Conservation (phyloP, 495 filamentous ascomycete species). For the Oidiodendron maius region DNA sequence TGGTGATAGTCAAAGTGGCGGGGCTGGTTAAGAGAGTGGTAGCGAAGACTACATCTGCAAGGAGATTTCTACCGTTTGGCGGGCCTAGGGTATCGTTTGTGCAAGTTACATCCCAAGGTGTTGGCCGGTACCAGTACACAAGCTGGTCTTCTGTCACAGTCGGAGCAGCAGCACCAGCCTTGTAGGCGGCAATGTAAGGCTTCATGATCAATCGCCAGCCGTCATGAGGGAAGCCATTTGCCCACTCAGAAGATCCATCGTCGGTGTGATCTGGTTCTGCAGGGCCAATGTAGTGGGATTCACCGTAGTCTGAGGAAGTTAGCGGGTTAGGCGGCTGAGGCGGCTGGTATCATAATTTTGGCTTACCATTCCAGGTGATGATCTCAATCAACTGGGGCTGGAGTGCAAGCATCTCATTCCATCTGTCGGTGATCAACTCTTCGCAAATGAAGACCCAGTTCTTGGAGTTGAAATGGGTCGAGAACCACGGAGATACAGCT, state of each 20-base stretch:
- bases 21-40: conserved; percentile 44
- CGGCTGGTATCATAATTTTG: too few relatives aligned
- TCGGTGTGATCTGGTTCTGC: conserved; percentile 8
- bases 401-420: conserved; percentile 17
- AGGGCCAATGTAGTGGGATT: conserved; percentile 11
- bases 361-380: conserved; percentile 20
- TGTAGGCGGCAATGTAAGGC: conserved; percentile 21
- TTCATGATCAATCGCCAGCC: conserved; percentile 15
- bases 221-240: conserved; percentile 17
- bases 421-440: conserved; percentile 29
- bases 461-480: conserved; percentile 39
- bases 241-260: conserved; percentile 18
- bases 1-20: conserved; percentile 40
- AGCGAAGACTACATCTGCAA: conserved; percentile 52
- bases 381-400: conserved; percentile 18
- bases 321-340: background rate
- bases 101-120: conserved; percentile 39
- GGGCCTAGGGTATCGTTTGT: conserved; percentile 52
- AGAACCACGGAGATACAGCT: conserved; percentile 36
- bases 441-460: conserved; percentile 38
- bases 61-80: conserved; percentile 46
- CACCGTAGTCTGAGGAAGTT: conserved; percentile 1
- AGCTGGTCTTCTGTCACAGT: conserved; percentile 2
- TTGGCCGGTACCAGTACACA: conserved; percentile 55
- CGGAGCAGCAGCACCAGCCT: conserved; percentile 8